A percentile compares a stretch with the other conserved stretches of the same genome.
These are phyloP conservation scores for Pichia scutulata DNA, from an alignment of 805 yeast genomes.

Conservation along the genomic window DNA sequence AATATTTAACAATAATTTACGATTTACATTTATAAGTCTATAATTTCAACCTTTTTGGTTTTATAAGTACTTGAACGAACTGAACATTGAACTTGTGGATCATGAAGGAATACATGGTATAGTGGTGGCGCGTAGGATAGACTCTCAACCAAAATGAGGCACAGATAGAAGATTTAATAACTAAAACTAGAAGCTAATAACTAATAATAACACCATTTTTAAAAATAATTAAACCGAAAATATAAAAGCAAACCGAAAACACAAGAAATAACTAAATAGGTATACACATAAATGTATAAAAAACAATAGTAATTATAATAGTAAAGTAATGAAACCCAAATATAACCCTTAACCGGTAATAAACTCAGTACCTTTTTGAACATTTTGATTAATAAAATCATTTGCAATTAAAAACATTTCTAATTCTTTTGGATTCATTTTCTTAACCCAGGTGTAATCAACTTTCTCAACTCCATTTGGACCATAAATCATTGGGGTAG, in stretches of 20 bases:
- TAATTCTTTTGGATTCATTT: conserved; percentile 44
- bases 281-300: too few species aligned
- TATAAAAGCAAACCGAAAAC: not conserved
- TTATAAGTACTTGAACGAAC: too few species aligned
- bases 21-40: too few species aligned
- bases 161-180: too few species aligned
- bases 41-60: not conserved
- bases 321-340: not conserved
- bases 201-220: too few species aligned
- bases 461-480: conserved; percentile 49
- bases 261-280: not conserved
- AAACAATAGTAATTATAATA: not conserved
- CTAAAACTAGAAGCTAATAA: too few species aligned
- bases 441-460: conserved; percentile 43
- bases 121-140: too few species aligned
- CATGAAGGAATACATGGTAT: too few species aligned
- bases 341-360: conserved; percentile 9
- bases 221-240: too few species aligned
- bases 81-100: too few species aligned
- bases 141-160: too few species aligned
- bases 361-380: conserved; percentile 51
- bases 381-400: conserved; percentile 46
- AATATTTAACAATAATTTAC: too few species aligned
- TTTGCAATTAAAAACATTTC: conserved; percentile 47
- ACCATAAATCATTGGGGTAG: conserved; percentile 55